A percentile compares a stretch with the other conserved stretches of the same genome.
Evolutionary conservation across 176 grass and related monocot genomes (phyloP).

Genomic region (Tillandsia leiboldiana): DNA sequence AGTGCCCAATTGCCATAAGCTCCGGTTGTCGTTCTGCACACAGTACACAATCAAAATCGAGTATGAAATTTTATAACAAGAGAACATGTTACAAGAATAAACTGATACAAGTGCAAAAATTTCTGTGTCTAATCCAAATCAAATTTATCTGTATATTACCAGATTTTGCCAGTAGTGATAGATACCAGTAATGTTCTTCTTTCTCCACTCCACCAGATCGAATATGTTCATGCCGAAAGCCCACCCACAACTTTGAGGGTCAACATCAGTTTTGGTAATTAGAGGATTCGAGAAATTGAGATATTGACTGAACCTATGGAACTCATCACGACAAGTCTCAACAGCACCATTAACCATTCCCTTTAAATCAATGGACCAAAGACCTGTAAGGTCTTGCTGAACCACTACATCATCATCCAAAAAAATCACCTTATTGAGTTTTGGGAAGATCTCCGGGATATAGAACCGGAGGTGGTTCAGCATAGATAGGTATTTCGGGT

Average conservation of each 20-base stretch:
- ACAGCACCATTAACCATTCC: background rate
- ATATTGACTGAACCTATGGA: background rate
- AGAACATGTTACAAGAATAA: too few relatives aligned
- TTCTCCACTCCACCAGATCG: background rate
- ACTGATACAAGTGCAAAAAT: too few relatives aligned
- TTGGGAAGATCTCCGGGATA: background rate
- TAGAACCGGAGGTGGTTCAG: background rate
- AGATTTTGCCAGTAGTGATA: background rate
- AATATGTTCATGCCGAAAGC: background rate
- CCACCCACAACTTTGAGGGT: background rate
- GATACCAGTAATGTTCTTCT: background rate
- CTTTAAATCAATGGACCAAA: background rate
- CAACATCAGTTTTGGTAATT: background rate
- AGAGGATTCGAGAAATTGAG: slow-evolving; percentile 3
- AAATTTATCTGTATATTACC: background rate
- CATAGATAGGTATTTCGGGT: slow-evolving; percentile 1
- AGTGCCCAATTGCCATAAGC: slow-evolving; percentile 1
- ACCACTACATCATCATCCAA: slow-evolving; percentile 1
- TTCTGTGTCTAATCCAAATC: too few relatives aligned
- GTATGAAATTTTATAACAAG: too few relatives aligned
- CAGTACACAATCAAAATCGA: background rate
- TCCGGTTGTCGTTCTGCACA: background rate
- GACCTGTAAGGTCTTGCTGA: background rate
- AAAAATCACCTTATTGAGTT: background rate
- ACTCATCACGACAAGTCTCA: background rate